Evolutionary conservation across 1,139 yeast species (phyloP), one percentile per base, ranked within the genome.

Genomic region (Debaryomycetaceae sp.): DNA sequence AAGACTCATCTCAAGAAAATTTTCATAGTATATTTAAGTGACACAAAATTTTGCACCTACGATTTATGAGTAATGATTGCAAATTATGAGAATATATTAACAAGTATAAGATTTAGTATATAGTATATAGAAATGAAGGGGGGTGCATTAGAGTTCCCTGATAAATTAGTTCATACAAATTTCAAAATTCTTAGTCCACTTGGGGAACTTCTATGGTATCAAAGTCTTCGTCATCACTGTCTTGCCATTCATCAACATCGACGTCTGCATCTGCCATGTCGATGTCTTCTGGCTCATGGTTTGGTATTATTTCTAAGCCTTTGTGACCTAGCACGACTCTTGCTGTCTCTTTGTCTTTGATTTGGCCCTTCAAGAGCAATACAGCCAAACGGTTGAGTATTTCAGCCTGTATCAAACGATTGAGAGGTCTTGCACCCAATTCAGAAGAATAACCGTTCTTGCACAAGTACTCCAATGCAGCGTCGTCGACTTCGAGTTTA

Each of bases 341-440:
- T 9, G 88, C 97, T 5, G 76, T 72, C 61, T 92, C 99, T 61
- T 89, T 88, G 56, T 92, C 97, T 56, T 73, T 76, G 43, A 92
- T 78, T 64, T 91, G 95, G 14, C 95, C 95, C 59, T 83, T 84
- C 51, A 92, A 76, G 43, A 92, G 77, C 65, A 85, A 75, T n/a
- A 92, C 78, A 1, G 99, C 98, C 66, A 92, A 72, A 53, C 75
- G 81, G 65, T 92, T 92, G 62, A 92, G 79, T 24, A 92, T 75
- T 61, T 89, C 95, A 49, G 76, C 79, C 65, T 92, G 98, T 48
- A 92, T 89, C 52, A 92, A 77, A 56, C 98, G 81, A 75, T 92
- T 94, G 67, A 92, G 77, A 45, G 99, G 99, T 63, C 99, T 80
- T 2, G 99, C 98, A 66, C 99, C 98, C 61, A 92, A 74, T 61